Conservation (phyloP, 306 rosid species). For the Rosa persica region DNA sequence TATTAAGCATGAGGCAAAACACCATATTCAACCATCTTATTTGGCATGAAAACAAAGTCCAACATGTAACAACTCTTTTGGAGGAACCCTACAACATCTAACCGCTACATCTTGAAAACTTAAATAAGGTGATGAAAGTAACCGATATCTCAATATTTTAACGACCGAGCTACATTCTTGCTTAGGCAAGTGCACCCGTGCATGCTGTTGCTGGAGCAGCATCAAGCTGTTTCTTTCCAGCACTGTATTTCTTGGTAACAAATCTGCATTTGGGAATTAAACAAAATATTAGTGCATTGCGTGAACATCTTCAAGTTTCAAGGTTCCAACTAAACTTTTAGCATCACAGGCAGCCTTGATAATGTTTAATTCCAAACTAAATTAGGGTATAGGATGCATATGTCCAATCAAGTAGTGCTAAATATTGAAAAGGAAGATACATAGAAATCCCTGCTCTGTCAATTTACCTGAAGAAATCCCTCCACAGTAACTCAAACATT, state of each 20-base stretch:
- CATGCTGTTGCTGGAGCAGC: slow-evolving; percentile 73
- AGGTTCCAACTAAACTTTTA: background rate
- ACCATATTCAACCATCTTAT: slow-evolving; percentile 39
- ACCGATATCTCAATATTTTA: slow-evolving; percentile 20
- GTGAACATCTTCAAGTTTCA: background rate
- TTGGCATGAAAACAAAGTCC: slow-evolving; percentile 36
- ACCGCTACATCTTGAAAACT: slow-evolving; percentile 19
- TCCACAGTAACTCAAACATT: slow-evolving; percentile 88
- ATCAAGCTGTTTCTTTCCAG: slow-evolving; percentile 63
- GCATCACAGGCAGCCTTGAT: background rate
- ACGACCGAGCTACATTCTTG: slow-evolving; percentile 18
- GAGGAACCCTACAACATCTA: slow-evolving; percentile 28
- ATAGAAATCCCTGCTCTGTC: background rate
- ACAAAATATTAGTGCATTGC: background rate
- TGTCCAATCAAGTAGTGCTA: background rate
- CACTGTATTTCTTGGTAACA: slow-evolving; percentile 80
- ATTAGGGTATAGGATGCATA: background rate
- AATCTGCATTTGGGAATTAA: slow-evolving; percentile 51
- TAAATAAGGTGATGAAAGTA: slow-evolving; percentile 23
- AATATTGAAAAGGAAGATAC: background rate
- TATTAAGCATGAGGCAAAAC: slow-evolving; percentile 12
- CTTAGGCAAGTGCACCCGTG: slow-evolving; percentile 73
- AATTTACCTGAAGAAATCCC: slow-evolving; percentile 97
- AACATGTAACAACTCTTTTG: slow-evolving; percentile 23
- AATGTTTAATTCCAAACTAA: background rate